phyloP scores from a whole-genome alignment of 1,284 basidiomycete genomes.

The Fistulina hepatica region DNA sequence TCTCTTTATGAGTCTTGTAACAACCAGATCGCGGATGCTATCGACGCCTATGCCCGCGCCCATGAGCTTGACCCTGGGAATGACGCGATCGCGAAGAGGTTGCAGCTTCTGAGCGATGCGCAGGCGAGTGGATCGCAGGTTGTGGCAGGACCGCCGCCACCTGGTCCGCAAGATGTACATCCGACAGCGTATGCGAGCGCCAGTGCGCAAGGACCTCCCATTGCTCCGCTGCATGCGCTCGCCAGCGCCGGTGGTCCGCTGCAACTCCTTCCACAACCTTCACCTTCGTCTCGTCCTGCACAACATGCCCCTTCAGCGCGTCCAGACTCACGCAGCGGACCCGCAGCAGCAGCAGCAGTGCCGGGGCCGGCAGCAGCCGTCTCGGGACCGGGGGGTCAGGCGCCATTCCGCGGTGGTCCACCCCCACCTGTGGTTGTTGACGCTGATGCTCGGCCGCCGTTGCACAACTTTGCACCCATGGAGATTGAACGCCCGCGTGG shows the following conservation, averaged over 20 bases:
- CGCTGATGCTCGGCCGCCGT: constrained; percentile 49
- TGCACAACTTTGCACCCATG: constrained; percentile 73
- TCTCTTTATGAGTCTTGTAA: constrained; percentile 97
- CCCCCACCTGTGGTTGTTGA: constrained; percentile 70
- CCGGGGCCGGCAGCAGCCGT: constrained; percentile 40
- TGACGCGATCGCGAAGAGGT: constrained; percentile 64
- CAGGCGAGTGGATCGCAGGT: constrained; percentile 53
- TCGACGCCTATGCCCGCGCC: constrained; percentile 93
- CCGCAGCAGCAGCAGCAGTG: too few relatives aligned
- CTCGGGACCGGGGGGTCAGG: constrained; percentile 37
- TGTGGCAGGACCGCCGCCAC: constrained; percentile 68
- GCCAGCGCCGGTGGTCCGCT: constrained; percentile 49
- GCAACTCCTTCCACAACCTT: constrained; percentile 45
- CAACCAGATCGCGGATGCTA: constrained; percentile 97
- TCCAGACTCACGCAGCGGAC: too few relatives aligned
- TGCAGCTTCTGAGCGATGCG: constrained; percentile 70
- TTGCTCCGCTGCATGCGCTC: too few relatives aligned
- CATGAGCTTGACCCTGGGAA: constrained; percentile 84
- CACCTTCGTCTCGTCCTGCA: background rate
- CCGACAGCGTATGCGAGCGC: constrained; percentile 84
- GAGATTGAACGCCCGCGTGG: constrained; percentile 56
- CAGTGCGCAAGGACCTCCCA: constrained; percentile 40
- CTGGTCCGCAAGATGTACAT: constrained; percentile 89
- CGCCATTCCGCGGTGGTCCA: constrained; percentile 66
- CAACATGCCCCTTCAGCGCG: constrained; percentile 49